A percentile compares a stretch with the other conserved stretches of the same genome.
Conservation (phyloP, 139 green algal species). For the Raphidocelis subcapitata region DNA sequence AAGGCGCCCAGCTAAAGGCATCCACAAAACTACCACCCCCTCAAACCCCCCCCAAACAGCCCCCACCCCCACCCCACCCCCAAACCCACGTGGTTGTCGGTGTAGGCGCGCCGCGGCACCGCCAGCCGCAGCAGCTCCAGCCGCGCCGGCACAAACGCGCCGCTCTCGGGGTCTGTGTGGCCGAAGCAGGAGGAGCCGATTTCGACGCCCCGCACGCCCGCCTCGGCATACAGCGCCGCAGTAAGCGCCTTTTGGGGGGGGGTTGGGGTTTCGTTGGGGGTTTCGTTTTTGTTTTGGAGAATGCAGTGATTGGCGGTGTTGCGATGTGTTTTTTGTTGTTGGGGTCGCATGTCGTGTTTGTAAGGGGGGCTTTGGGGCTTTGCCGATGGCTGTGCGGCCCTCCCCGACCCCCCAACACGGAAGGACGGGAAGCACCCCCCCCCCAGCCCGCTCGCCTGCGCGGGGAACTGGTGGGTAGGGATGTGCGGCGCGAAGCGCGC, state of each 20-base stretch:
- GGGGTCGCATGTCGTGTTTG: too few species aligned
- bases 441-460: constrained; percentile 14
- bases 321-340: too few species aligned
- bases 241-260: constrained; percentile 24
- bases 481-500: constrained; percentile 27
- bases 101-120: constrained; percentile 25
- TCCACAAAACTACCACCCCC: too few species aligned
- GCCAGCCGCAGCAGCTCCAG: constrained; percentile 29
- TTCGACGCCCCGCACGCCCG: constrained; percentile 26
- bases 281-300: too few species aligned
- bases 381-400: too few species aligned
- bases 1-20: too few species aligned
- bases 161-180: constrained; percentile 17
- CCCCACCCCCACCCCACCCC: too few species aligned
- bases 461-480: constrained; percentile 24
- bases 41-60: too few species aligned
- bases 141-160: constrained; percentile 18
- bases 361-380: too few species aligned
- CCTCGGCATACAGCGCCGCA: constrained; percentile 21
- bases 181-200: constrained; percentile 35
- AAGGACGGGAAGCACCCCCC: too few species aligned
- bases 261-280: background rate
- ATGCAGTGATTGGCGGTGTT: too few species aligned
- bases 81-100: constrained; percentile 12
- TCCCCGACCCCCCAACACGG: too few species aligned